These are phyloP conservation scores for Begonia loranthoides DNA, from an alignment of 306 rosid species.

Conservation along the genomic window DNA sequence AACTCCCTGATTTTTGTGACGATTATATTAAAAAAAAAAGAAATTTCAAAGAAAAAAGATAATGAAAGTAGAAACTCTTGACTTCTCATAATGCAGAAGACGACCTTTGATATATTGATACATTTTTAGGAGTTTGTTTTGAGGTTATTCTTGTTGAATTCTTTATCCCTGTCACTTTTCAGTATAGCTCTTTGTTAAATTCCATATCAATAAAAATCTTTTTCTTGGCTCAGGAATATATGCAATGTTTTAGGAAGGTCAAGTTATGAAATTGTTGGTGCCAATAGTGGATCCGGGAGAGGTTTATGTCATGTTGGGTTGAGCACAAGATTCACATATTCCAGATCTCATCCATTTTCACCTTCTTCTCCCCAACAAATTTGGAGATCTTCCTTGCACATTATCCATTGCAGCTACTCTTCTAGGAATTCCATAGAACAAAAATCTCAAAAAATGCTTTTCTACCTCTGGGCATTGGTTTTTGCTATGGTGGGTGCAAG, in stretches of 20 bases:
- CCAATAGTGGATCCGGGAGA: not conserved
- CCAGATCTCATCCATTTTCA: constrained; percentile 19
- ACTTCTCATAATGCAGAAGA: not conserved
- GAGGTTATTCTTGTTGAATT: not conserved
- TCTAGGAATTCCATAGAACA: constrained; percentile 35
- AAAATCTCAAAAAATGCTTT: constrained; percentile 64
- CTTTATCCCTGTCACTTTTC: too few species aligned
- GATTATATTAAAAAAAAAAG: not conserved
- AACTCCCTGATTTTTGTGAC: not conserved
- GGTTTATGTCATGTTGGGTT: constrained; percentile 11
- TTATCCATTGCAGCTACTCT: constrained; percentile 33
- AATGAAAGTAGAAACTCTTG: not conserved
- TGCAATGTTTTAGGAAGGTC: not conserved
- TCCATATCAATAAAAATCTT: too few species aligned
- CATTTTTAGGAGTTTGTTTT: not conserved
- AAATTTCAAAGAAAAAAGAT: not conserved
- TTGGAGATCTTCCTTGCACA: constrained; percentile 26
- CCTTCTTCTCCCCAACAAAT: constrained; percentile 26
- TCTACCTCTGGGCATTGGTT: constrained; percentile 56
- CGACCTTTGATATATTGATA: not conserved
- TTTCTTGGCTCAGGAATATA: not conserved
- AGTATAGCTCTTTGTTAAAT: too few species aligned
- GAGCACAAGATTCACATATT: constrained; percentile 20
- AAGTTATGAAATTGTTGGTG: not conserved
- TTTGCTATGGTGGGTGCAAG: constrained; percentile 78